Percentiles rank a stretch among this genome's conserved stretches.
These are phyloP conservation scores for Sarcodon aspratus DNA, from an alignment of 768 basidiomycete genomes.

Conservation along the genomic window DNA sequence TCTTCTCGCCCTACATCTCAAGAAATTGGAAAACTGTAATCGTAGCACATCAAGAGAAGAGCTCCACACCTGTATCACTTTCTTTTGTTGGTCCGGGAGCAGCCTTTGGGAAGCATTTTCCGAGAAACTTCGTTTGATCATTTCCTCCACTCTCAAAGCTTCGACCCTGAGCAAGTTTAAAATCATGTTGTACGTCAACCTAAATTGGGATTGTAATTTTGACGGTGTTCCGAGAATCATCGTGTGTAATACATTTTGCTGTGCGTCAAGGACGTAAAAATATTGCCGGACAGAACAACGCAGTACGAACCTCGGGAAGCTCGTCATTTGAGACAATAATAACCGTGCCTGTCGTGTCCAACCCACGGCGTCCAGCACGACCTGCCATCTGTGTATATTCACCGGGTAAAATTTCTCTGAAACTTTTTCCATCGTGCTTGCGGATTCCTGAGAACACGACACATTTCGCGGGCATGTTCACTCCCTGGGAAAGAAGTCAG, in stretches of 20 bases:
- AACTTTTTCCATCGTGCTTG: slow-evolving; percentile 90
- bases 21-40: slow-evolving; percentile 3
- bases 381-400: slow-evolving; percentile 99
- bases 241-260: slow-evolving; percentile 65
- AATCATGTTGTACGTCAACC: slow-evolving; percentile 99
- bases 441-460: slow-evolving; percentile 93
- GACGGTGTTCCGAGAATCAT: slow-evolving; percentile 96
- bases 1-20: slow-evolving; percentile 52
- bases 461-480: slow-evolving; percentile 97
- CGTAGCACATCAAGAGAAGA: slow-evolving; percentile 4
- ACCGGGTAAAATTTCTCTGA: slow-evolving; percentile 83
- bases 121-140: slow-evolving; percentile 99
- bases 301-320: slow-evolving; percentile 66
- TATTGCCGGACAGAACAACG: background rate
- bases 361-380: slow-evolving; percentile 89
- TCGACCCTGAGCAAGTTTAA: slow-evolving; percentile 93
- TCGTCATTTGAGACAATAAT: slow-evolving; percentile 79
- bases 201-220: slow-evolving; percentile 90
- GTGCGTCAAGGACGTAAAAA: background rate
- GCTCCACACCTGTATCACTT: slow-evolving; percentile 62
- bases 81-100: slow-evolving; percentile 86
- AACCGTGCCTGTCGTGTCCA: slow-evolving; percentile 93
- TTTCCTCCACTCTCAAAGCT: slow-evolving; percentile 92
- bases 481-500: slow-evolving; percentile 47
- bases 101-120: slow-evolving; percentile 92